phyloP scores from a whole-genome alignment of 495 filamentous ascomycete species.

The Xylaria grammica region DNA sequence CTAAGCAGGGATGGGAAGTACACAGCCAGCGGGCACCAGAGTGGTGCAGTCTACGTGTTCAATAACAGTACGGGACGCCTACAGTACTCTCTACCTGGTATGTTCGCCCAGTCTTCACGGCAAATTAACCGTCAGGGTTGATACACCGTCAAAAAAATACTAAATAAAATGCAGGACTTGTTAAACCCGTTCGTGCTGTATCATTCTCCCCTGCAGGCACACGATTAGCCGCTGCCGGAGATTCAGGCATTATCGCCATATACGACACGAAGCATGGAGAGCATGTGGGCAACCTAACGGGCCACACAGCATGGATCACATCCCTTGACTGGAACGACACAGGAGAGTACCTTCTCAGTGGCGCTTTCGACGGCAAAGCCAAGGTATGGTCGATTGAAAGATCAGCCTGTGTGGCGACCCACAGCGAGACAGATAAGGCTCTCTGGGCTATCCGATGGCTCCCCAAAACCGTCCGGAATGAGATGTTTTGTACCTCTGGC shows the following conservation, averaged over 20 bases:
- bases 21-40: slow-evolving; percentile 91
- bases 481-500: slow-evolving; percentile 87
- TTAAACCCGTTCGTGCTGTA: slow-evolving; percentile 81
- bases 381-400: slow-evolving; percentile 93
- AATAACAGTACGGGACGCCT: slow-evolving; percentile 87
- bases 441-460: slow-evolving; percentile 91
- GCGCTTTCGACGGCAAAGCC: slow-evolving; percentile 87
- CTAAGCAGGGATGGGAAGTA: slow-evolving; percentile 76
- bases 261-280: slow-evolving; percentile 93
- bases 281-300: slow-evolving; percentile 82
- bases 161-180: slow-evolving; percentile 63
- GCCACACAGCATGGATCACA: slow-evolving; percentile 84
- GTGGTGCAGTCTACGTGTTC: slow-evolving; percentile 93
- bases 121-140: not conserved
- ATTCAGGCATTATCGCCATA: slow-evolving; percentile 84
- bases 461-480: slow-evolving; percentile 71
- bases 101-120: slow-evolving; percentile 24
- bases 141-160: not conserved
- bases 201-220: slow-evolving; percentile 85
- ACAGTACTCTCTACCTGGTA: slow-evolving; percentile 84
- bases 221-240: slow-evolving; percentile 89
- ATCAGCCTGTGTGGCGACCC: slow-evolving; percentile 86
- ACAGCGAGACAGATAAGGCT: slow-evolving; percentile 84
- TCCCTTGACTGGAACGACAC: slow-evolving; percentile 90
- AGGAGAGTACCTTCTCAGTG: slow-evolving; percentile 90